These are phyloP conservation scores for Nakazawaea ernobii DNA, from an alignment of 805 yeast species.

Conservation along the genomic window DNA sequence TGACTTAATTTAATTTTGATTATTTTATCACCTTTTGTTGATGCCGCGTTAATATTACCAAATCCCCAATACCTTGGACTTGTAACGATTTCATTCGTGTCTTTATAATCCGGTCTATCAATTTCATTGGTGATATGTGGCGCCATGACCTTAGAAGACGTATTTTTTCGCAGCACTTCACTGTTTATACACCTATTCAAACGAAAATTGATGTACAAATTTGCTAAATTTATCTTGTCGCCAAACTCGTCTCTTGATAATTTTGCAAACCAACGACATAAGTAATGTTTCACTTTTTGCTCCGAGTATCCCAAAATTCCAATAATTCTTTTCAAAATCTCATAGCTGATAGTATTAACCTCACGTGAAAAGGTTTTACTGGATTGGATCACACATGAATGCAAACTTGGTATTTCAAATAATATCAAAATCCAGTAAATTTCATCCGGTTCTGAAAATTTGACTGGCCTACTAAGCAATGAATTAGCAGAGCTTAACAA, in stretches of 20 bases:
- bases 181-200: slow-evolving; percentile 46
- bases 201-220: slow-evolving; percentile 75
- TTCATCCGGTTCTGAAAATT: slow-evolving; percentile 33
- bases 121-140: neutral
- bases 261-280: slow-evolving; percentile 51
- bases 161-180: slow-evolving; percentile 16
- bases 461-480: slow-evolving; percentile 42
- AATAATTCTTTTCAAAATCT: slow-evolving; percentile 59
- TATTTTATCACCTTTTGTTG: slow-evolving; percentile 16
- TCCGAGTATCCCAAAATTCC: slow-evolving; percentile 60
- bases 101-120: neutral
- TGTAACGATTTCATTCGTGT: neutral
- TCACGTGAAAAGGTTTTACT: slow-evolving; percentile 32
- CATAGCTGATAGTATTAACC: slow-evolving; percentile 54
- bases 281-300: slow-evolving; percentile 30
- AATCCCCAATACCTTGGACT: neutral
- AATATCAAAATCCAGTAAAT: slow-evolving; percentile 59
- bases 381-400: slow-evolving; percentile 35
- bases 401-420: slow-evolving; percentile 61
- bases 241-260: slow-evolving; percentile 37
- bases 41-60: slow-evolving; percentile 10
- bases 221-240: slow-evolving; percentile 58
- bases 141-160: neutral
- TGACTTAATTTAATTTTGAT: slow-evolving; percentile 44
- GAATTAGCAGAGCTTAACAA: slow-evolving; percentile 47